Base-by-base conservation (phyloP, 305 asterid genomes). In the Fraxinus sp. region DNA sequence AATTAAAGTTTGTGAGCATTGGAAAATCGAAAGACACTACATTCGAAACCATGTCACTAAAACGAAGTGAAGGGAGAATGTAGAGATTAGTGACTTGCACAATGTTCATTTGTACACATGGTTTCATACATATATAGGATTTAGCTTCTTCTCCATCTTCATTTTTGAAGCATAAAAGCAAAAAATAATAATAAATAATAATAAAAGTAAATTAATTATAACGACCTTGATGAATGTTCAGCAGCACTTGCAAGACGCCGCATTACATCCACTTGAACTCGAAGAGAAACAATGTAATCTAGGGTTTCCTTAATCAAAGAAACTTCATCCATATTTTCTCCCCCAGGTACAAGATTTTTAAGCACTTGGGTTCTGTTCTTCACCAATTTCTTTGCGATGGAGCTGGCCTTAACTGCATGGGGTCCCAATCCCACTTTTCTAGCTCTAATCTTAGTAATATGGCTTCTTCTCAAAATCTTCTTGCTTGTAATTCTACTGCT, bases 251-350 rank as follows among this genome's bases (percentile, higher is more conserved):
- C 97, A 80, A 95, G 82, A 79, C 82, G 88, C 43, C 97, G 86
- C 98, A 95, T 95, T 28, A 93, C 97, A 82, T 95, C 95, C 18
- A 95, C 97, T 68, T 95, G 98, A 78, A 93, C 90, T 8, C 88
- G 88, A 20, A 95, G 88, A 24, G 97, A 92, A 49, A 89, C 80
- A 7, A 93, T 89, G 30, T 95, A 95, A 89, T 95, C 98, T 92
- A 95, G 93, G 92, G 98, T 93, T 92, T 95, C 98, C 66, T 84
- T 91, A 24, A 95, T 92, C 88, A 95, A 82, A n/a, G 83, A 85
- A 46, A 87, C 35, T 8, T 87, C 93, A 89, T 92, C 95, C 93
- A 95, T 89, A 32, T 59, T 81, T 83, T 91, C 85, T 52, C 98
- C 98, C 0, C 98, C 98, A 7, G 98, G 98, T 5, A 95, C 92